phyloP scores from a whole-genome alignment of 164 flowering plant genomes.

The Sextonia rubra region DNA sequence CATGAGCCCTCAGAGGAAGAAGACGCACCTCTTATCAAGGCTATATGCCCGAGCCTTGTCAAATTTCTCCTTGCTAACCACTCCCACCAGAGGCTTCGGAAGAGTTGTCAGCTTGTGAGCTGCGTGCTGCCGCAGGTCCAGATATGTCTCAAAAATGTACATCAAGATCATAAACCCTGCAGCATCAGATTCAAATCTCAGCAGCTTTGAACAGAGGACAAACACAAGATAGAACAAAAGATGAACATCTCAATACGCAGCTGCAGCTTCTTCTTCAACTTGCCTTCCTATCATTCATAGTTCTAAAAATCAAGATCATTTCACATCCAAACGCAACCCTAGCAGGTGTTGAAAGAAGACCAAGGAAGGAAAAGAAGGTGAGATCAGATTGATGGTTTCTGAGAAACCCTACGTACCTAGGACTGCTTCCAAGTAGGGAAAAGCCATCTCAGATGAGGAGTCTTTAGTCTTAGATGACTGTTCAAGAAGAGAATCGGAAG shows the following conservation, averaged over 20 bases:
- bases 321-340: no score
- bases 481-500: not conserved
- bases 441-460: conserved; percentile 17
- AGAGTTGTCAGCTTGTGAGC: conserved; percentile 73
- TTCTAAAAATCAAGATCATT: no score
- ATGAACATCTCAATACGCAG: no score
- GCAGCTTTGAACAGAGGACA: not conserved
- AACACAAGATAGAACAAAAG: not conserved
- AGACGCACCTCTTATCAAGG: conserved; percentile 81
- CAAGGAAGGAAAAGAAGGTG: not conserved
- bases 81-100: conserved; percentile 75
- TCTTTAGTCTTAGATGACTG: not conserved
- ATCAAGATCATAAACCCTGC: conserved; percentile 79
- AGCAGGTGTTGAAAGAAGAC: no score
- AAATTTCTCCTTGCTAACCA: conserved; percentile 85
- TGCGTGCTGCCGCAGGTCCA: conserved; percentile 83
- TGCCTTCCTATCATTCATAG: no score
- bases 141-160: conserved; percentile 81
- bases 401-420: conserved; percentile 37
- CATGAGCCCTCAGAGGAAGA: not conserved
- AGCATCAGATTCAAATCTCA: conserved; percentile 2
- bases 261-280: no score
- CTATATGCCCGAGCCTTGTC: conserved; percentile 82
- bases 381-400: not conserved
- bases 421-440: conserved; percentile 82